Evolutionary conservation across 1,284 basidiomycete genomes (phyloP), one percentile per base, ranked within the genome.

Genomic region (Inonotus hispidus): DNA sequence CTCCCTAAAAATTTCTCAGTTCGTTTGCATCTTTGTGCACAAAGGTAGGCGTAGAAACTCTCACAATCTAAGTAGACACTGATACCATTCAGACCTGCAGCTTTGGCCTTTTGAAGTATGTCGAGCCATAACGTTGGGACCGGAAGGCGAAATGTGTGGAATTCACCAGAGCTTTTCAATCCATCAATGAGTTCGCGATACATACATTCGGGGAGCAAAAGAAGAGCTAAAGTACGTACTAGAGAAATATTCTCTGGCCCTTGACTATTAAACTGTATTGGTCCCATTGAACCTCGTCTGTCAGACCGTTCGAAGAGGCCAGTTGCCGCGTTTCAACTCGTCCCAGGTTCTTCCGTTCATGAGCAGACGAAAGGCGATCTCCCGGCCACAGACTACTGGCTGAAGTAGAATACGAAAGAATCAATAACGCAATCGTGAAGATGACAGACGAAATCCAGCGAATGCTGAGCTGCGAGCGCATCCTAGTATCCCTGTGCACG

Each of bases 81-180:
- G 63, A 90, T 77, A 1, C 82, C 80, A 66, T 92, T 93, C 64
- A 93, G 74, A n/a, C 91, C 92, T 0, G 88, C 85, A 1, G 90
- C 91, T 66, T 90, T 89, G 66, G 85, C 76, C 71, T 91, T 93
- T 67, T 93, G 84, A 50, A 93, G 80, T 58, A 93, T 85, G 68
- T 94, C 91, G 14, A 83, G 78, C 91, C 91, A 94, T 59, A 93
- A 71, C 3, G 82, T 82, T 0, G 88, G 88, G 0, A 92, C 86
- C 1, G 92, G 92, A 1, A 93, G 75, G 21, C 92, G 82, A 74
- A 88, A 94, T 0, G 91, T 84, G 68, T 93, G 91, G 69, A 93
- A 92, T 71, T 93, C 92, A 46, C 90, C 90, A 0, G 63, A 64
- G 58, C 62, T 63, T n/a, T 43, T 43, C 5, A 16, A 43, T 27